Conservation (phyloP, 495 filamentous ascomycete species). For the Parathielavia hyrcaniae region DNA sequence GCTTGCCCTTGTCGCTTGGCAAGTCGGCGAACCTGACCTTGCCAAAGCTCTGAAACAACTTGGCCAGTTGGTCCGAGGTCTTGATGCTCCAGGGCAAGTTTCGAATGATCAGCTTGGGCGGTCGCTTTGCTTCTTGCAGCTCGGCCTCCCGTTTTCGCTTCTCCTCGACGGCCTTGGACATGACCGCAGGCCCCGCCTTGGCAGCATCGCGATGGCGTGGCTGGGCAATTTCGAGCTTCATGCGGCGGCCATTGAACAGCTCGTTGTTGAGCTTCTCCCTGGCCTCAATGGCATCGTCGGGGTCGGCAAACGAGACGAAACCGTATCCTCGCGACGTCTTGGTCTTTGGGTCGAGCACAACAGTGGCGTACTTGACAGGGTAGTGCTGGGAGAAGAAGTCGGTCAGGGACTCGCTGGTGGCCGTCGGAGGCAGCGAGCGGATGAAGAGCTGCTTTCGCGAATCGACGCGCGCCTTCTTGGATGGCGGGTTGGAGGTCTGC, state of each 20-base stretch:
- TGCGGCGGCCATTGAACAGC: constrained; percentile 67
- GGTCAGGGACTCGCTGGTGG: constrained; percentile 76
- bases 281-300: constrained; percentile 79
- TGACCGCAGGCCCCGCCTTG: constrained; percentile 35
- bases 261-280: constrained; percentile 69
- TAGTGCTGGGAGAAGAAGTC: constrained; percentile 89
- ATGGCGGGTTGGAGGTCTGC: constrained; percentile 27
- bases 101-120: constrained; percentile 84
- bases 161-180: constrained; percentile 32
- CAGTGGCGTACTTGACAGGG: constrained; percentile 88
- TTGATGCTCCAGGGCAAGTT: constrained; percentile 97
- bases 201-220: constrained; percentile 64
- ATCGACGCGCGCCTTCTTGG: constrained; percentile 43
- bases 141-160: constrained; percentile 56
- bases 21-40: constrained; percentile 79
- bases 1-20: constrained; percentile 65
- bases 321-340: constrained; percentile 87
- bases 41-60: constrained; percentile 76
- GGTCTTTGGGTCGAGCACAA: constrained; percentile 71
- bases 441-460: constrained; percentile 75
- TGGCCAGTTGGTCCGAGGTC: constrained; percentile 65
- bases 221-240: constrained; percentile 83
- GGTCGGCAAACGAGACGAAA: constrained; percentile 93
- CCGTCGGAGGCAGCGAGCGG: constrained; percentile 67
- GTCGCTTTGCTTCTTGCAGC: constrained; percentile 48